Evolutionary conservation across 495 filamentous ascomycete species (phyloP).

Genomic region (Chaetomium cochliodes): DNA sequence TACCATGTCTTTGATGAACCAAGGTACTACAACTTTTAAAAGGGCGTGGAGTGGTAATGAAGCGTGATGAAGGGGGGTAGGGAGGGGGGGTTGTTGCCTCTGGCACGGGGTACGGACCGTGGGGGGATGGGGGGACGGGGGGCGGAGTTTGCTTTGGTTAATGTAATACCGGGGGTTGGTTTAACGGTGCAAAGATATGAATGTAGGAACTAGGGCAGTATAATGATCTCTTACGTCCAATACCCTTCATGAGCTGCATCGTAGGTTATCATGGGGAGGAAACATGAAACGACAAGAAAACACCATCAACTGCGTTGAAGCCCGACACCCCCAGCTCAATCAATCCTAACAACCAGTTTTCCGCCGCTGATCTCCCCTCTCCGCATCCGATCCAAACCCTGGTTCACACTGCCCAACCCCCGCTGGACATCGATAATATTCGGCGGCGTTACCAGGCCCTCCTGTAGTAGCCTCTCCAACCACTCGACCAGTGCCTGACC

Average conservation of each 20-base stretch:
- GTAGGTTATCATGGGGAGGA: no score
- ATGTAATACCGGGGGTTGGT: background rate
- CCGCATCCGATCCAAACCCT: constrained; percentile 57
- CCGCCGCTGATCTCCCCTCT: constrained; percentile 58
- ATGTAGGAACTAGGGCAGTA: no score
- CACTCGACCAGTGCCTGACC: constrained; percentile 58
- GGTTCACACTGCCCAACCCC: constrained; percentile 62
- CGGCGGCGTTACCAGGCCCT: constrained; percentile 50
- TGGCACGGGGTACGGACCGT: background rate
- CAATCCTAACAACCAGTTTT: constrained; percentile 52
- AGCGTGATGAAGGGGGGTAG: background rate
- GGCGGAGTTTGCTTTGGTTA: background rate
- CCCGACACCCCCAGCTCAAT: background rate
- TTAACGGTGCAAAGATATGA: no score
- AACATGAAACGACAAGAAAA: no score
- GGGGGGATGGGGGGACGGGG: background rate
- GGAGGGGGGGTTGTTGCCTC: background rate
- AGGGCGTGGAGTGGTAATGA: background rate
- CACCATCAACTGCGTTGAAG: background rate
- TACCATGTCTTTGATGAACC: constrained; percentile 98
- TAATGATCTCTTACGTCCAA: no score
- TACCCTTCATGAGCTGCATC: no score
- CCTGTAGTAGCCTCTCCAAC: constrained; percentile 58
- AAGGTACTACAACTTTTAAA: constrained; percentile 58
- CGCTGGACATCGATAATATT: constrained; percentile 59